Conservation (phyloP, 2,329 filamentous ascomycete species). For the Aspergillus eucalypticola region DNA sequence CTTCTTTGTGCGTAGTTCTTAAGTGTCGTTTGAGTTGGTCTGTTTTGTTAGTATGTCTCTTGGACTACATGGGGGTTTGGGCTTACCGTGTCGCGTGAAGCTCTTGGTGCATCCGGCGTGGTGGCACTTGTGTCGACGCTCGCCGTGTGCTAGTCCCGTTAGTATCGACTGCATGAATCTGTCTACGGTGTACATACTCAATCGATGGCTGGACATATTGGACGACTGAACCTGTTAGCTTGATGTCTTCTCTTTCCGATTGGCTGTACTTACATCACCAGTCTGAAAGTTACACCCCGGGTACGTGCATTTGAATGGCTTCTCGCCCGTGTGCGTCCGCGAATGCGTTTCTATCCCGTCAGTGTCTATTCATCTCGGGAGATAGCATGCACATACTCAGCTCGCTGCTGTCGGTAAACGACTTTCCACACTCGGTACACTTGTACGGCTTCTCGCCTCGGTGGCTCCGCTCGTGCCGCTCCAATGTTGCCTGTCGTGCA, state of each 20-base stretch:
- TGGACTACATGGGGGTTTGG: too few species aligned
- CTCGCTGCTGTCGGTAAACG: slow-evolving; percentile 48
- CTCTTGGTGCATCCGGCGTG: slow-evolving; percentile 44
- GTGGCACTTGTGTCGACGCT: slow-evolving; percentile 44
- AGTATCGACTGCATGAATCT: background rate
- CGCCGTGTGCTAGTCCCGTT: slow-evolving; percentile 37
- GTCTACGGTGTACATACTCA: slow-evolving; percentile 34
- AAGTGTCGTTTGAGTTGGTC: slow-evolving; percentile 46
- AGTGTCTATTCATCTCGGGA: slow-evolving; percentile 11
- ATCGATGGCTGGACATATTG: slow-evolving; percentile 48
- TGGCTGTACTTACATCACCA: slow-evolving; percentile 40
- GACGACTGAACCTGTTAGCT: slow-evolving; percentile 37
- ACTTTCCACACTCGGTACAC: slow-evolving; percentile 44
- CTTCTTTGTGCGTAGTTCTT: slow-evolving; percentile 39
- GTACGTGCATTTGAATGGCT: slow-evolving; percentile 46
- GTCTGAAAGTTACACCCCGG: slow-evolving; percentile 47
- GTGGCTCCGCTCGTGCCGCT: slow-evolving; percentile 47
- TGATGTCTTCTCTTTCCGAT: slow-evolving; percentile 26
- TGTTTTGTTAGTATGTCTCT: slow-evolving; percentile 17
- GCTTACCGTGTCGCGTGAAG: slow-evolving; percentile 46
- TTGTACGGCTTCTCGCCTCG: slow-evolving; percentile 47
- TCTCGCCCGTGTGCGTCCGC: slow-evolving; percentile 46
- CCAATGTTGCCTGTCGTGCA: slow-evolving; percentile 45
- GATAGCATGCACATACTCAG: slow-evolving; percentile 35
- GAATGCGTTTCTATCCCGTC: slow-evolving; percentile 43